Percentiles rank a stretch among this genome's conserved stretches.
Evolutionary conservation across 805 yeast species (phyloP).

Genomic region (Wickerhamomyces sydowiorum): DNA sequence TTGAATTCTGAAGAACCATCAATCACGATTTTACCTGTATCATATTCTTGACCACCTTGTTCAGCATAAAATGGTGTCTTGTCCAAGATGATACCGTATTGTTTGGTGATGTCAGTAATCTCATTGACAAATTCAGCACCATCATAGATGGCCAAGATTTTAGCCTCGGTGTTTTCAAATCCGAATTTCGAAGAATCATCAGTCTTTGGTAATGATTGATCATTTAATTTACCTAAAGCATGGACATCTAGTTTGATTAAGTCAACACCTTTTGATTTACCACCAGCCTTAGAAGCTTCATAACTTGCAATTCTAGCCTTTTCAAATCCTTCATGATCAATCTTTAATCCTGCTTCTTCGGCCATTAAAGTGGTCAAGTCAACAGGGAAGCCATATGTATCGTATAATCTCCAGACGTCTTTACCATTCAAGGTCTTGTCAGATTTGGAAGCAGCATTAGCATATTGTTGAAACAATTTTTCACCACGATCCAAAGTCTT

Average conservation of each 20-base stretch:
- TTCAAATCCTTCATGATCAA: slow-evolving; percentile 91
- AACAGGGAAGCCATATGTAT: slow-evolving; percentile 98
- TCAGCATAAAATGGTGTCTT: slow-evolving; percentile 96
- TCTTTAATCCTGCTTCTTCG: slow-evolving; percentile 90
- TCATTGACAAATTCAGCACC: slow-evolving; percentile 56
- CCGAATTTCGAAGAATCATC: slow-evolving; percentile 80
- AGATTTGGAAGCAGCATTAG: slow-evolving; percentile 70
- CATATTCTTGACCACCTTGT: slow-evolving; percentile 98
- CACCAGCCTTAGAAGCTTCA: slow-evolving; percentile 93
- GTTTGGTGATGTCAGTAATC: slow-evolving; percentile 39
- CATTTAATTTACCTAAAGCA: slow-evolving; percentile 68
- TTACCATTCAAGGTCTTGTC: slow-evolving; percentile 79
- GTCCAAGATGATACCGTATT: slow-evolving; percentile 78
- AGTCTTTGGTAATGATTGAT: slow-evolving; percentile 64
- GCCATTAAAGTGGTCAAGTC: slow-evolving; percentile 98
- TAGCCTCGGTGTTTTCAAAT: slow-evolving; percentile 60
- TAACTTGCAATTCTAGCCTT: slow-evolving; percentile 82
- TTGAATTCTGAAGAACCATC: slow-evolving; percentile 85
- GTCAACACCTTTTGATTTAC: slow-evolving; percentile 50
- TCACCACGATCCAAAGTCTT: slow-evolving; percentile 98
- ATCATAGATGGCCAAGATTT: slow-evolving; percentile 64
- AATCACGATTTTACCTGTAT: slow-evolving; percentile 86
- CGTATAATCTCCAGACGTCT: slow-evolving; percentile 98
- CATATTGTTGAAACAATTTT: slow-evolving; percentile 90
- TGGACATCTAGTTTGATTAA: slow-evolving; percentile 87